These are phyloP conservation scores for Rhododendron ferrugineum DNA, from an alignment of 148 eudicot genomes.

Conservation along the genomic window DNA sequence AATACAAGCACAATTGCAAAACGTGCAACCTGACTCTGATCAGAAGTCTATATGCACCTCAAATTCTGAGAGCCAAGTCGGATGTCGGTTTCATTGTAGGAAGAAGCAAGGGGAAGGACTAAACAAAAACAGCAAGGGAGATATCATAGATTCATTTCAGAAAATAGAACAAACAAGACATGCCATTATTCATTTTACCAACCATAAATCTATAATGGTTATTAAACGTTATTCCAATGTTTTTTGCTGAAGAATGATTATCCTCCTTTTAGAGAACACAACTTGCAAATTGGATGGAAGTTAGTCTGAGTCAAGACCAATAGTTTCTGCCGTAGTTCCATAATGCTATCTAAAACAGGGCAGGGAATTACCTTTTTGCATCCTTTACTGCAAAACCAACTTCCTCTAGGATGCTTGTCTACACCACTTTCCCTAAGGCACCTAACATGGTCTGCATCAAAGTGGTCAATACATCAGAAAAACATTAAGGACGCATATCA, in stretches of 20 bases:
- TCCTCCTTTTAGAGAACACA: neutral
- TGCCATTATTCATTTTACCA: neutral
- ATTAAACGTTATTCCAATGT: neutral
- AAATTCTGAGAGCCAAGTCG: neutral
- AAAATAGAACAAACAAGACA: neutral
- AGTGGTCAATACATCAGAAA: constrained; percentile 9
- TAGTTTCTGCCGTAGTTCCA: neutral
- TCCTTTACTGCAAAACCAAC: constrained; percentile 68
- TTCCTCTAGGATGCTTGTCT: constrained; percentile 24
- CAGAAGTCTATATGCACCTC: neutral
- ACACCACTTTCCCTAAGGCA: constrained; percentile 48
- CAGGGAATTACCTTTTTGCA: constrained; percentile 64
- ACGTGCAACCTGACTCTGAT: neutral
- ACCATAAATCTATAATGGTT: neutral
- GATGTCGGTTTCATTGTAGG: neutral
- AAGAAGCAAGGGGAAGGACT: neutral
- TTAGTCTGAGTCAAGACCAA: neutral
- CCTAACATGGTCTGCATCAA: constrained; percentile 60
- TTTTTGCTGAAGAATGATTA: neutral
- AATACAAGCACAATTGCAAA: neutral
- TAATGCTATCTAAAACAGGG: neutral
- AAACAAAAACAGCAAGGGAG: neutral
- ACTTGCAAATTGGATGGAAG: neutral
- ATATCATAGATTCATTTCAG: neutral
- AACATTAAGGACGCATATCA: neutral